phyloP scores from a whole-genome alignment of 371 early-diverging fungal species.

The Actinomucor elegans region DNA sequence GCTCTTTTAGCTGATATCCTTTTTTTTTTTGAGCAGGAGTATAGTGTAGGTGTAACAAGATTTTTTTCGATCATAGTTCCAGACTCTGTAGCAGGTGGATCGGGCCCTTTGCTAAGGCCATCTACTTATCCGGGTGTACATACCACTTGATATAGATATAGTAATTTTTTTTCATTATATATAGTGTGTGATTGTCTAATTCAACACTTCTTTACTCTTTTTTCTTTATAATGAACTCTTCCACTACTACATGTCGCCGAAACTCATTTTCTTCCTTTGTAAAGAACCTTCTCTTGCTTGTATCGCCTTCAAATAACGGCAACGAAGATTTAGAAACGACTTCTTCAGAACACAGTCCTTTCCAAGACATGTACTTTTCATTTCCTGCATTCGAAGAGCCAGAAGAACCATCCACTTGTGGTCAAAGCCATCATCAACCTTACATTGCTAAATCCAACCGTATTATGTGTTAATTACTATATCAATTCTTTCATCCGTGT shows the following conservation, averaged over 20 bases:
- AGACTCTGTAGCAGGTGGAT: constrained; percentile 10
- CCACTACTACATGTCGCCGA: constrained; percentile 7
- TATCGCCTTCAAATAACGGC: constrained; percentile 19
- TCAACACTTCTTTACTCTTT: not conserved
- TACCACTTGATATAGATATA: not conserved
- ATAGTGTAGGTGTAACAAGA: constrained; percentile 7
- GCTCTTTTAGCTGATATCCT: no score
- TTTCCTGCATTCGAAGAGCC: constrained; percentile 28
- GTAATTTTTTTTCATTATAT: not conserved
- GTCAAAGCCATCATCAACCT: constrained; percentile 2
- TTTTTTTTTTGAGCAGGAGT: no score
- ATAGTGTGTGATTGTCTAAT: not conserved
- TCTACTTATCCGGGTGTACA: constrained; percentile 14
- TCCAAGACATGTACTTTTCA: constrained; percentile 28
- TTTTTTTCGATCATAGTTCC: constrained; percentile 2
- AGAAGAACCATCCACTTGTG: constrained; percentile 15
- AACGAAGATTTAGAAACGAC: not conserved
- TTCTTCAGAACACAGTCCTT: constrained; percentile 13
- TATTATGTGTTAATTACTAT: constrained; percentile 14
- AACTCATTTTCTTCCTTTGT: constrained; percentile 33
- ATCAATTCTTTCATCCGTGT: not conserved
- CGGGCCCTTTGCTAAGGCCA: constrained; percentile 18
- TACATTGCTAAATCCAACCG: constrained; percentile 14
- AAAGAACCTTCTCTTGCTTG: constrained; percentile 26
- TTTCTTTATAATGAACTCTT: not conserved